A percentile compares a stretch with the other conserved stretches of the same genome.
Conservation (phyloP, 164 flowering plant species). For the Magnolia kwangsiensis region DNA sequence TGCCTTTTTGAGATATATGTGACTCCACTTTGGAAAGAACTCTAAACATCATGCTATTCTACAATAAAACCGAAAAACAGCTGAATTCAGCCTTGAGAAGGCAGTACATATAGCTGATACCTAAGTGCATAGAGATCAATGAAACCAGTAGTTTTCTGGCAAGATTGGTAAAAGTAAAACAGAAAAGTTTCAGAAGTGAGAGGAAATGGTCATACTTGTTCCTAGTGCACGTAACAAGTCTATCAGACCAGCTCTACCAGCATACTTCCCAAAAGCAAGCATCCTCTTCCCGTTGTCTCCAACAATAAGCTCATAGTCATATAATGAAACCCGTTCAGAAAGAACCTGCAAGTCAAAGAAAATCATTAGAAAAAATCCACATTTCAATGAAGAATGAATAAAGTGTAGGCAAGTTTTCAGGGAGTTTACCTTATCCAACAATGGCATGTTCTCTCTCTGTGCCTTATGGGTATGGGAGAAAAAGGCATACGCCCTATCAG, state of each 20-base stretch:
- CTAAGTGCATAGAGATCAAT: neutral
- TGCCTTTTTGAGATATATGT: neutral
- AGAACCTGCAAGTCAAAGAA: constrained; percentile 43
- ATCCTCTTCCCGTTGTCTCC: constrained; percentile 81
- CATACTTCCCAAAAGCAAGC: constrained; percentile 94
- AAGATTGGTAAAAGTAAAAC: neutral
- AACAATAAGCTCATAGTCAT: constrained; percentile 94
- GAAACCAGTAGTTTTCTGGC: neutral
- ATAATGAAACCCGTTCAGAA: constrained; percentile 68
- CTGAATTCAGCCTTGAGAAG: neutral
- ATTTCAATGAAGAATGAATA: neutral
- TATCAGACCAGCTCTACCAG: constrained; percentile 94
- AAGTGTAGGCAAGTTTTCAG: neutral
- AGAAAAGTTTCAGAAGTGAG: neutral
- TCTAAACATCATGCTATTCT: neutral
- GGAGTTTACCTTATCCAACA: constrained; percentile 69
- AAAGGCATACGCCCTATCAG: constrained; percentile 85
- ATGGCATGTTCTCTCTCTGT: constrained; percentile 93
- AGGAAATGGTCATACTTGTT: constrained; percentile 43
- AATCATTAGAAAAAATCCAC: neutral
- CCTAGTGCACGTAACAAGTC: constrained; percentile 87
- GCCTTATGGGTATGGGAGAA: constrained; percentile 99
- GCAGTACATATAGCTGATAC: neutral
- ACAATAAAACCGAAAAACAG: neutral
- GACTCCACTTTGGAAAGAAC: neutral